Evolutionary conservation across 75 land plant genomes (phyloP), one percentile per base, ranked within the genome.

Genomic region (Pseudotsuga menziesii): DNA sequence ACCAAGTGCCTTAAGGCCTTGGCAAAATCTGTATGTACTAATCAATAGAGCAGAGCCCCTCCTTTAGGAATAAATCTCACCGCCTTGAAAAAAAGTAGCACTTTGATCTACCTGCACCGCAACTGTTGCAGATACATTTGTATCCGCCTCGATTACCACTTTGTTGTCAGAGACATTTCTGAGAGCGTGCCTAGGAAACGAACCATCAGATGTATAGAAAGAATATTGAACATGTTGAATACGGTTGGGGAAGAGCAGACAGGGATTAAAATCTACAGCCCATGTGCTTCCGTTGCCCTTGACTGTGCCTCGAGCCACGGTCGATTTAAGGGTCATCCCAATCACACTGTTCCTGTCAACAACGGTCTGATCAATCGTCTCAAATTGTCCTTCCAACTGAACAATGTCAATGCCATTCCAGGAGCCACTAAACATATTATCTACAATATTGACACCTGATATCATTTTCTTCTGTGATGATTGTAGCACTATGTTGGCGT

Each of bases 211-310:
- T 26, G 35, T 26, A 66, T 80, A 83, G 22, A 89, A 26, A 12
- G 98, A 85, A 77, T 93, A 95, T 56, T 91, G 92, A 7, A 91
- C 89, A 57, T 93, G 80, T 12, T 75, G 84, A 8, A 93, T 91
- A n/a, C 52, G 79, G 58, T 88, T 74, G 1, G 90, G 90, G 80
- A 95, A 91, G 75, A 93, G 60, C 14, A 95, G 79, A n/a, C 80
- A 32, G 2, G 75, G 44, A 3, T 80, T 81, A 55, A 95, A 86
- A 80, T 95, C 96, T 5, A 87, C 82, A 2, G 63, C 56, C 96
- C 97, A 91, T 22, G 25, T 57, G 0, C 76, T 88, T 32, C 89
- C 85, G 59, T 83, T 85, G 6, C 91, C 89, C 13, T 64, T 41
- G 14, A 81, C 79, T 0, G 85, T 75, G 29, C 66, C 81, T 71